Evolutionary conservation across 2,329 filamentous ascomycete species (phyloP).

Genomic region (Fusarium odoratissimum): DNA sequence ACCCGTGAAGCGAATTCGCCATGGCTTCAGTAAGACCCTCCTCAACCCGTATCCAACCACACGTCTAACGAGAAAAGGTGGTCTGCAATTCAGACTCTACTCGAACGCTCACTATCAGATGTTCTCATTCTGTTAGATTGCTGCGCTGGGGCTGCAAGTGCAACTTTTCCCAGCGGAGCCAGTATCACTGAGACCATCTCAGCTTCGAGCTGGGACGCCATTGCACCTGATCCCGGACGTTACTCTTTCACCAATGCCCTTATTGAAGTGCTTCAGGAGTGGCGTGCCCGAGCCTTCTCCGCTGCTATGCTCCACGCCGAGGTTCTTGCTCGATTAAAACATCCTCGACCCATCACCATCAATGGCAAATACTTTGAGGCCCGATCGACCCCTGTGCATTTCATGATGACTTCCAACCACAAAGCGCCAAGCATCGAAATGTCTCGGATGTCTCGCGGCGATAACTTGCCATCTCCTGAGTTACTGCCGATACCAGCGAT

Average conservation of each 20-base stretch:
- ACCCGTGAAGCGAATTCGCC: conserved; percentile 64
- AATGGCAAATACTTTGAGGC: conserved; percentile 69
- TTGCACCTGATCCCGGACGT: conserved; percentile 68
- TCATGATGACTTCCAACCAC: conserved; percentile 72
- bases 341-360: conserved; percentile 67
- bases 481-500: conserved; percentile 32
- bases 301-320: conserved; percentile 72
- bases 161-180: conserved; percentile 67
- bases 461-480: conserved; percentile 42
- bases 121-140: conserved; percentile 69
- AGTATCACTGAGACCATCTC: conserved; percentile 72
- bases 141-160: conserved; percentile 69
- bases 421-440: conserved; percentile 69
- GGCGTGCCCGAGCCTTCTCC: conserved; percentile 65
- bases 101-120: conserved; percentile 68
- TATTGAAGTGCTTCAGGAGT: conserved; percentile 69
- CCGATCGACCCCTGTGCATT: conserved; percentile 69
- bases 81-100: conserved; percentile 70
- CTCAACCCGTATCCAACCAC: background rate
- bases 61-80: conserved; percentile 53
- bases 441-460: conserved; percentile 50
- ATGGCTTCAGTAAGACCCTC: conserved; percentile 62
- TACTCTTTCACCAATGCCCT: conserved; percentile 70
- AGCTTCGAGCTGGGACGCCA: conserved; percentile 71
- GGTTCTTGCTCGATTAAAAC: conserved; percentile 68